phyloP scores from a whole-genome alignment of 257 asterid genomes.

The Plantago ovata region DNA sequence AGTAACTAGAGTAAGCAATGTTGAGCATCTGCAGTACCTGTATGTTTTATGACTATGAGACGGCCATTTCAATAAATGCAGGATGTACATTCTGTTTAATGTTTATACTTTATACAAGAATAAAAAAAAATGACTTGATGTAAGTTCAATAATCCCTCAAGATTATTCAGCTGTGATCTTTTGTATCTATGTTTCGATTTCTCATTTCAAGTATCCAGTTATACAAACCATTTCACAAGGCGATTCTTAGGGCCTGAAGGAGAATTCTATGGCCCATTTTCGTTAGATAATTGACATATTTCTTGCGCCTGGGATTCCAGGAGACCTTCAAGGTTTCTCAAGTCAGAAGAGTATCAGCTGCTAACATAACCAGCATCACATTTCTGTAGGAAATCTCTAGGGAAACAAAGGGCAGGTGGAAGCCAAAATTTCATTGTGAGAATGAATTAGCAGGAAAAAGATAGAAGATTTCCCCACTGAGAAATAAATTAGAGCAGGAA shows the following conservation, averaged over 20 bases:
- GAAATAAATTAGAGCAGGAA: slow-evolving; percentile 28
- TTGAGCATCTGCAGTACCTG: neutral
- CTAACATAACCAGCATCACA: slow-evolving; percentile 10
- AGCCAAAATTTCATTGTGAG: slow-evolving; percentile 16
- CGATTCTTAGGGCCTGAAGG: no score
- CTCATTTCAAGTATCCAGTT: neutral
- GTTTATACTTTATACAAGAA: neutral
- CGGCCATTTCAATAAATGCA: no score
- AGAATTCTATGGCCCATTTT: no score
- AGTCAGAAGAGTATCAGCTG: neutral
- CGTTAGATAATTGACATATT: no score
- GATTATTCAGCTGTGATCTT: neutral
- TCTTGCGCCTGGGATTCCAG: neutral
- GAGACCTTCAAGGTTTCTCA: neutral
- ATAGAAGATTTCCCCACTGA: no score
- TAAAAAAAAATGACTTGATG: slow-evolving; percentile 9
- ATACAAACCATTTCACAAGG: no score
- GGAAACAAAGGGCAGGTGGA: neutral
- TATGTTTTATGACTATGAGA: neutral
- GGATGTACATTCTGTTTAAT: no score
- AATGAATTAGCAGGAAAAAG: slow-evolving; percentile 17
- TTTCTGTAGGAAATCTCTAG: neutral
- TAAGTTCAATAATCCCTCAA: neutral
- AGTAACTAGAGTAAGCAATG: neutral
- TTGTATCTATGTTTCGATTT: neutral